phyloP scores from a whole-genome alignment of 805 yeast species.

The Metschnikowia shivogae region DNA sequence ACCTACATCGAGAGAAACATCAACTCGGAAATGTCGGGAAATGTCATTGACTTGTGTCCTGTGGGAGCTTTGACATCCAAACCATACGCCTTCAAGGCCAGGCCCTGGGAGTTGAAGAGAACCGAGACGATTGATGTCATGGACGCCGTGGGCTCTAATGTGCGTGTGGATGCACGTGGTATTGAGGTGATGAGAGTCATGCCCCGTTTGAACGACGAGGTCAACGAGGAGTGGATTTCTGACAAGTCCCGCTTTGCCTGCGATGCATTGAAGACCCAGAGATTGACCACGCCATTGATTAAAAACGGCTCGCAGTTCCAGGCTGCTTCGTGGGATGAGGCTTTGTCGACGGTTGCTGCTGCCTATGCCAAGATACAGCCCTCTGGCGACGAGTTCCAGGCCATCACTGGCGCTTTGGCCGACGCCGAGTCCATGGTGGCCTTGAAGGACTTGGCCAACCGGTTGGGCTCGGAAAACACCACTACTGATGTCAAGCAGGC shows the following conservation, averaged over 20 bases:
- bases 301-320: constrained; percentile 66
- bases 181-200: constrained; percentile 82
- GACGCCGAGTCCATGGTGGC: constrained; percentile 84
- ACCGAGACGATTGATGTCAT: constrained; percentile 81
- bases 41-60: constrained; percentile 83
- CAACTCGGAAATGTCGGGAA: constrained; percentile 81
- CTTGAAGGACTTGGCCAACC: constrained; percentile 72
- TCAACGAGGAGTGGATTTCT: constrained; percentile 88
- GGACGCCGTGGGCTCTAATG: constrained; percentile 79
- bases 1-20: constrained; percentile 82
- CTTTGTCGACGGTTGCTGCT: constrained; percentile 62
- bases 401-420: constrained; percentile 73
- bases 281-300: constrained; percentile 76
- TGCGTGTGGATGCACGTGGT: constrained; percentile 84
- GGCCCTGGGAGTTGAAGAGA: constrained; percentile 91
- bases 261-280: constrained; percentile 82
- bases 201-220: constrained; percentile 80
- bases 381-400: constrained; percentile 68
- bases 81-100: constrained; percentile 87
- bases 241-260: constrained; percentile 83
- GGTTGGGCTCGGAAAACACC: constrained; percentile 75
- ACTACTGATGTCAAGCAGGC: constrained; percentile 65
- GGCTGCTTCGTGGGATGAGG: constrained; percentile 85
- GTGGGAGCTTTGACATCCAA: constrained; percentile 89
- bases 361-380: constrained; percentile 56